phyloP scores from a whole-genome alignment of 768 basidiomycete genomes.

The Amylocystis lapponica region DNA sequence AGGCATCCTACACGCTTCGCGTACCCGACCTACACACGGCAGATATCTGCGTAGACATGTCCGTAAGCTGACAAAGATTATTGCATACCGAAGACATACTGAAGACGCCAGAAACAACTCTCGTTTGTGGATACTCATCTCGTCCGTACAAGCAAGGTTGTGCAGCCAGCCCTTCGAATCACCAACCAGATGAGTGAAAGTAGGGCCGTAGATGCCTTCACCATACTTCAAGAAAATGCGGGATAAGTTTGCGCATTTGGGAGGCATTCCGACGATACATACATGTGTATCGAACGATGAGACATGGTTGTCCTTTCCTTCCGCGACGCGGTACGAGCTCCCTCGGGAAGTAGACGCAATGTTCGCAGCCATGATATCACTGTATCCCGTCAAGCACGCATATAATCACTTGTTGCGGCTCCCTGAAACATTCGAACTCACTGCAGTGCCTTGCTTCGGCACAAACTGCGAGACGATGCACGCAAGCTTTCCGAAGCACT shows the following conservation, averaged over 20 bases:
- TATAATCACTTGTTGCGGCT: not conserved
- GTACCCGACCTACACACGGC: conserved; percentile 1
- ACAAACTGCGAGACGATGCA: not conserved
- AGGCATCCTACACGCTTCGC: not conserved
- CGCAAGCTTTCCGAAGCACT: not conserved
- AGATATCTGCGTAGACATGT: not conserved
- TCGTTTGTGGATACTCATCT: not conserved
- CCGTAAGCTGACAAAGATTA: not conserved
- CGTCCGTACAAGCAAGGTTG: not conserved
- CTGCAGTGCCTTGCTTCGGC: not conserved
- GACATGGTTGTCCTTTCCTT: no score
- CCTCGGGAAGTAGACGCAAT: conserved; percentile 1
- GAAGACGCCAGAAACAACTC: conserved; percentile 6
- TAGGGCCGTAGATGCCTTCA: no score
- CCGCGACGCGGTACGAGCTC: not conserved
- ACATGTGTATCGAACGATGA: no score
- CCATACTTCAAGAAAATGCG: no score
- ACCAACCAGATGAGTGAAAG: conserved; percentile 2
- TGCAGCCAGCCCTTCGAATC: conserved; percentile 9
- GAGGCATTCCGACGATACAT: no score
- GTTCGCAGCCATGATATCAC: not conserved
- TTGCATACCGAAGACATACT: not conserved
- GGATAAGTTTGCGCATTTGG: no score
- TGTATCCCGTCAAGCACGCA: not conserved
- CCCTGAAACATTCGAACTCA: not conserved